Conservation (phyloP, 345 rosid species). For the Eucalyptus cloeziana region DNA sequence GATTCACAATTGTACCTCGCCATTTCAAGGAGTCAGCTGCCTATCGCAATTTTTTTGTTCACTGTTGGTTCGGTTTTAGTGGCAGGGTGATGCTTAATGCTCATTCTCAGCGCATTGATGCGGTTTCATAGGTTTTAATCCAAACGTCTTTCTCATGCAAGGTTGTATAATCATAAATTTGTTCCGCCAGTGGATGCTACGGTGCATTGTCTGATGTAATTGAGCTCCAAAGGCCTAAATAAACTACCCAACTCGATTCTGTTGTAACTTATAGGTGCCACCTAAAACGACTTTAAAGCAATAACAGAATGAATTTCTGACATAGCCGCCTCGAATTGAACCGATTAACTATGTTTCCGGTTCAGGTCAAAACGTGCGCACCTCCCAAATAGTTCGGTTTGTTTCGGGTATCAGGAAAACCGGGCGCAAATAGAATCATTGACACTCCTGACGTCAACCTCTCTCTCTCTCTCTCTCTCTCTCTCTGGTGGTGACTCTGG, state of each 20-base stretch:
- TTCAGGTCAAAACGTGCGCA: background rate
- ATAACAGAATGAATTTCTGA: background rate
- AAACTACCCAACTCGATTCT: background rate
- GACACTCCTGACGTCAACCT: too few relatives aligned
- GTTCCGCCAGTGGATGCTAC: background rate
- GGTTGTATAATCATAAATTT: background rate
- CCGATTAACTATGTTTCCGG: too few relatives aligned
- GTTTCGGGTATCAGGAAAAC: too few relatives aligned
- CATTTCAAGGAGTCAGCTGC: background rate
- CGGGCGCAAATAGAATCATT: too few relatives aligned
- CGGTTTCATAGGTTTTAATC: background rate
- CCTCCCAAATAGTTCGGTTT: background rate
- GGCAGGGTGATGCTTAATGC: background rate
- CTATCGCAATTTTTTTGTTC: background rate
- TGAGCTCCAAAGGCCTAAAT: background rate
- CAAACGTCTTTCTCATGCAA: background rate
- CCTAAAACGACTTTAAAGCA: background rate
- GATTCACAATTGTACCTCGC: background rate
- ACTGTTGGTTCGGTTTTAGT: background rate
- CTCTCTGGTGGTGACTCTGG: too few relatives aligned
- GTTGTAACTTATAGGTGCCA: background rate
- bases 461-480: too few relatives aligned
- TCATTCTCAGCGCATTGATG: background rate
- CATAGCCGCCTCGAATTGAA: background rate
- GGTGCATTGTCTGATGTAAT: background rate